A percentile compares a stretch with the other conserved stretches of the same genome.
Conservation (phyloP, 495 filamentous ascomycete species). For the Neurospora sp. region DNA sequence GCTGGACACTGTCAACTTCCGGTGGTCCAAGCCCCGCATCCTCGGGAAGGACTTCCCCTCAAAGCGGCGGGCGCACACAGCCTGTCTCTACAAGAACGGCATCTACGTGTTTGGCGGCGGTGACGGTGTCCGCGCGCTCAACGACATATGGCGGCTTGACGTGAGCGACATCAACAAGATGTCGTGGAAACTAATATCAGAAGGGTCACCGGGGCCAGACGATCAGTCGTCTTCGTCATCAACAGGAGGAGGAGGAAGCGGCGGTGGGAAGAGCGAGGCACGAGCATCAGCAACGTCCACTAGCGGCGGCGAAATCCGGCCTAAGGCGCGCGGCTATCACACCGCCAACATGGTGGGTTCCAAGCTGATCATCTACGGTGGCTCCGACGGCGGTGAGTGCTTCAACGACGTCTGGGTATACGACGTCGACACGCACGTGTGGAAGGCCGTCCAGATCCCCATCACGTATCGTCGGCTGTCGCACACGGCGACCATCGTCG, state of each 20-base stretch:
- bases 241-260: background rate
- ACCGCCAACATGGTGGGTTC: conserved; percentile 60
- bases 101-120: conserved; percentile 60
- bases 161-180: conserved; percentile 51
- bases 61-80: conserved; percentile 51
- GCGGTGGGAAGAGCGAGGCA: background rate
- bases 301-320: conserved; percentile 23
- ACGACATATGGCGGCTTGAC: conserved; percentile 58
- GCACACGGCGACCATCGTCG: conserved; percentile 56
- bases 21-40: conserved; percentile 48
- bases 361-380: conserved; percentile 58
- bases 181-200: conserved; percentile 51
- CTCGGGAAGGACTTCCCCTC: conserved; percentile 42
- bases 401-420: conserved; percentile 63
- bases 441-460: conserved; percentile 43
- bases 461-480: conserved; percentile 47
- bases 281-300: background rate
- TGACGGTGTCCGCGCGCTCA: conserved; percentile 53
- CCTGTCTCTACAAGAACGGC: conserved; percentile 55
- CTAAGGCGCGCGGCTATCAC: conserved; percentile 55
- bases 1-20: conserved; percentile 52
- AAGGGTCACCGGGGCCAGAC: conserved; percentile 12
- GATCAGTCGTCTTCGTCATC: conserved; percentile 4
- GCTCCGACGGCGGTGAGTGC: conserved; percentile 55
- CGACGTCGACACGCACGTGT: conserved; percentile 46